Evolutionary conservation across 208 protist genomes (phyloP).

Genomic region (Acanthamoeba sp.): DNA sequence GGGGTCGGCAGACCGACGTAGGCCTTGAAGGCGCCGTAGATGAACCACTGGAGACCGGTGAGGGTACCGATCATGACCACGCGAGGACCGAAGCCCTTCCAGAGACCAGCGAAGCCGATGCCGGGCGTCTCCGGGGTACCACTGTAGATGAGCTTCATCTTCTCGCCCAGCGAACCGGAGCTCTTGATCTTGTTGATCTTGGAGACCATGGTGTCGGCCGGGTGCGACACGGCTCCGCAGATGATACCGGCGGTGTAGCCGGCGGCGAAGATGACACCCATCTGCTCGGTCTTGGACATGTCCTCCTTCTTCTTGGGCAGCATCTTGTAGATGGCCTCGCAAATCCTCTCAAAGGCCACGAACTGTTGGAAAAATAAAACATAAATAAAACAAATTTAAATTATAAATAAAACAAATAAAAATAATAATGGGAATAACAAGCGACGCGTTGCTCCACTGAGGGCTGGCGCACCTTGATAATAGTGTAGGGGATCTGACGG

Average conservation of each 20-base stretch:
- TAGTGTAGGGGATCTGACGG: slow-evolving; percentile 97
- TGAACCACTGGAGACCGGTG: slow-evolving; percentile 97
- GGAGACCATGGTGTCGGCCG: slow-evolving; percentile 96
- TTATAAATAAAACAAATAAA: slow-evolving; percentile 92
- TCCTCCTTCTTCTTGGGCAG: slow-evolving; percentile 90
- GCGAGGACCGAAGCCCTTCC: slow-evolving; percentile 92
- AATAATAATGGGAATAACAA: slow-evolving; percentile 87
- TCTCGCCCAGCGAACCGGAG: slow-evolving; percentile 82
- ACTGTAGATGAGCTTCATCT: slow-evolving; percentile 85
- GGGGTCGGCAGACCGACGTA: neutral
- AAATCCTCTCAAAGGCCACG: slow-evolving; percentile 62
- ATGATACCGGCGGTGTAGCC: slow-evolving; percentile 96
- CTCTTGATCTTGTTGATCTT: slow-evolving; percentile 93
- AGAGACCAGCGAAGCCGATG: slow-evolving; percentile 78
- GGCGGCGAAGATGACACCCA: slow-evolving; percentile 93
- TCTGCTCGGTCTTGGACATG: slow-evolving; percentile 93
- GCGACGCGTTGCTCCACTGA: too few species aligned
- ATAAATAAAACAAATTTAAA: slow-evolving; percentile 90
- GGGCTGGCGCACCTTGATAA: slow-evolving; percentile 93
- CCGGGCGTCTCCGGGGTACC: slow-evolving; percentile 38
- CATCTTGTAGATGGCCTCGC: slow-evolving; percentile 2
- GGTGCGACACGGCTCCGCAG: slow-evolving; percentile 97
- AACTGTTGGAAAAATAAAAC: neutral
- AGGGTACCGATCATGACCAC: slow-evolving; percentile 98
- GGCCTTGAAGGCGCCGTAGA: slow-evolving; percentile 93